These are phyloP conservation scores for Homolaphlyctis polyrhiza DNA, from an alignment of 371 early-diverging fungal genomes.

Conservation along the genomic window DNA sequence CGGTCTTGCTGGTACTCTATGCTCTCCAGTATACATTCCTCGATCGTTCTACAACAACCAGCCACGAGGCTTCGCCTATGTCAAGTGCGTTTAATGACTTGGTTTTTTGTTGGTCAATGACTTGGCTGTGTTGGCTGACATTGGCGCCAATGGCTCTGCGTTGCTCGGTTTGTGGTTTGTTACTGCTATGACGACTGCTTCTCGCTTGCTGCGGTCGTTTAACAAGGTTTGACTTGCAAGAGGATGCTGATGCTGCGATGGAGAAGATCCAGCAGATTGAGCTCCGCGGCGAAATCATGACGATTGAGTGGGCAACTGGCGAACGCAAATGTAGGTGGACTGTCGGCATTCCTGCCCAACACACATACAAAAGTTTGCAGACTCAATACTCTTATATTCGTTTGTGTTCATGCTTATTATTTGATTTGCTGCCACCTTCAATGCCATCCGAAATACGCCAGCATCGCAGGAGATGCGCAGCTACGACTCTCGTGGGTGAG, in stretches of 20 bases:
- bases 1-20: constrained; percentile 2
- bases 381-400: background rate
- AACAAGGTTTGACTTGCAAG: constrained; percentile 27
- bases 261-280: constrained; percentile 34
- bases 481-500: background rate
- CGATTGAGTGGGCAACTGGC: constrained; percentile 39
- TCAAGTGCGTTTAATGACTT: background rate
- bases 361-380: too few species aligned
- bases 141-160: background rate
- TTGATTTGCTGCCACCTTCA: background rate
- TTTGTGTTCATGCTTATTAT: background rate
- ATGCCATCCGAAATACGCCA: background rate
- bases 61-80: constrained; percentile 38
- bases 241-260: constrained; percentile 35
- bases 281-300: constrained; percentile 27
- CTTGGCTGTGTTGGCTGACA: background rate
- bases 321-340: constrained; percentile 28
- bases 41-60: constrained; percentile 31
- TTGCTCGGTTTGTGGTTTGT: background rate
- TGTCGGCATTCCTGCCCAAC: background rate
- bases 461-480: constrained; percentile 5
- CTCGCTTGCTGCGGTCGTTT: background rate
- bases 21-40: constrained; percentile 32
- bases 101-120: background rate
- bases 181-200: background rate